Evolutionary conservation across 2,329 filamentous ascomycete genomes (phyloP).

Genomic region (Fusarium nygamai): DNA sequence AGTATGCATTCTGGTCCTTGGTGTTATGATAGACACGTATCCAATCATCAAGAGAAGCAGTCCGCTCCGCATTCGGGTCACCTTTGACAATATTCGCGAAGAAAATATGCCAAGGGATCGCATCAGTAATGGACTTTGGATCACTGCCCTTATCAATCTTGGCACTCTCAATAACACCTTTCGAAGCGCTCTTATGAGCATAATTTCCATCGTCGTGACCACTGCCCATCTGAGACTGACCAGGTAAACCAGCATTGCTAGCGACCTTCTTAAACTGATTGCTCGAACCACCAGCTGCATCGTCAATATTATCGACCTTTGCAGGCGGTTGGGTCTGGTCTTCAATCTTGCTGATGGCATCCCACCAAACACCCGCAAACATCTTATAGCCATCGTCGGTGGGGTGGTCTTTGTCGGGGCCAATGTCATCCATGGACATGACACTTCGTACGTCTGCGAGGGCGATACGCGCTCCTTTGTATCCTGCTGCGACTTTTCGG

Average conservation of each 20-base stretch:
- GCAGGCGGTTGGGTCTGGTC: background rate
- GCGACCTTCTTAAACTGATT: background rate
- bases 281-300: background rate
- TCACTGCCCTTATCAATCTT: background rate
- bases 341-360: background rate
- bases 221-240: background rate
- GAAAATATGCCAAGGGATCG: background rate
- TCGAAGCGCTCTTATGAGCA: background rate
- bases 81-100: background rate
- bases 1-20: background rate
- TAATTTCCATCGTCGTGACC: background rate
- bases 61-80: background rate
- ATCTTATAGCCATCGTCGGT: background rate
- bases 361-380: background rate
- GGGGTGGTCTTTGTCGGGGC: background rate
- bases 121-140: background rate
- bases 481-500: background rate
- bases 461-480: background rate
- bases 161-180: background rate
- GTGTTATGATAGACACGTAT: background rate
- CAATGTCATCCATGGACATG: background rate
- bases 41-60: background rate
- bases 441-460: background rate
- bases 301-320: background rate
- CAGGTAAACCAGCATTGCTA: background rate